These are phyloP conservation scores for Colletotrichum spaethianum DNA, from an alignment of 2,329 filamentous ascomycete genomes.

Conservation along the genomic window DNA sequence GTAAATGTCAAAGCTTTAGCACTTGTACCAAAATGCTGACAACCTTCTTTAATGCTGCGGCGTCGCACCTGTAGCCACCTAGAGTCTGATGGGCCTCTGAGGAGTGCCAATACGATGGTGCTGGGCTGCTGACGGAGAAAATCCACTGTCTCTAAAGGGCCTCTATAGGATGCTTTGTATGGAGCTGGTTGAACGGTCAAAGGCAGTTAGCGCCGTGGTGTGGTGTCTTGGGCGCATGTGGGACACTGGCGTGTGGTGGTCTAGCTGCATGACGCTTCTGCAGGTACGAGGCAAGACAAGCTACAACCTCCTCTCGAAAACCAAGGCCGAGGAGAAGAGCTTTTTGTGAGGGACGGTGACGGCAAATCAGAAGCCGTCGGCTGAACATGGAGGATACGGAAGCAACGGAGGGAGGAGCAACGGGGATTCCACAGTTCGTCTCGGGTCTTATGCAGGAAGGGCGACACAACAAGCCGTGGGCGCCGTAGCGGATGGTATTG, in stretches of 20 bases:
- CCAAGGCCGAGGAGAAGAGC: conserved; percentile 14
- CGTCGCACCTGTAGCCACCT: not conserved
- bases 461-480: conserved; percentile 6
- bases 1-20: conserved; percentile 12
- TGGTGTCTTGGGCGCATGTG: conserved; percentile 37
- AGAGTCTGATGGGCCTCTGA: not conserved
- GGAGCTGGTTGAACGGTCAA: conserved; percentile 24
- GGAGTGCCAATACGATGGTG: not conserved
- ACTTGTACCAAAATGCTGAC: not conserved
- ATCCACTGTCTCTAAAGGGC: conserved; percentile 27
- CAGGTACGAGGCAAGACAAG: conserved; percentile 44
- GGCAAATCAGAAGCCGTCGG: not conserved
- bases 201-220: conserved; percentile 32
- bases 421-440: conserved; percentile 22
- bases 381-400: conserved; percentile 14
- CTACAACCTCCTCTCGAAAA: conserved; percentile 3
- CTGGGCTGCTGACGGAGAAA: conserved; percentile 19
- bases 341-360: not conserved
- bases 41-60: not conserved
- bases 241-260: conserved; percentile 28
- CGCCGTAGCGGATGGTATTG: conserved; percentile 9
- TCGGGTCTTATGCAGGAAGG: conserved; percentile 1
- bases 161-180: conserved; percentile 22
- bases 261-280: conserved; percentile 44
- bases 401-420: conserved; percentile 31